Evolutionary conservation across 371 early-diverging fungal species (phyloP), one percentile per base, ranked within the genome.

Genomic region (Funneliformis caledonium): DNA sequence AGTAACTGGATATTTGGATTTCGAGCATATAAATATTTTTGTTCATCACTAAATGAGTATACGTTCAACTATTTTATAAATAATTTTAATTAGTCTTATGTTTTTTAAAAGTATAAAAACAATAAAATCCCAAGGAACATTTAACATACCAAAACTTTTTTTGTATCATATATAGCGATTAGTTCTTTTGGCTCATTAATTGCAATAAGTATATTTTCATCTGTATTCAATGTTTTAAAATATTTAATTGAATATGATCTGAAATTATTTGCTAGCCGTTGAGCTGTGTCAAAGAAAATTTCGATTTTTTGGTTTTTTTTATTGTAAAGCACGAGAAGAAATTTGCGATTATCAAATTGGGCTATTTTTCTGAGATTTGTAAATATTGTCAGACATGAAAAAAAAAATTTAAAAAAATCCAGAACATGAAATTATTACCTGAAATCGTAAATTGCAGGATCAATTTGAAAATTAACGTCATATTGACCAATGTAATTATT

Each of bases 171-270:
- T 11, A 78, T 69, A 11, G 72, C 78, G 4, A 78, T 50, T 48
- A 78, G 48, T 31, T 69, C 78, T 31, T 78, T 78, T n/a, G 69
- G 42, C 14, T 78, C 68, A 68, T 78, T 69, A 14, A 64, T 43
- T 0, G 78, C 78, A 19, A 72, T 45, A 47, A 68, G 78, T 33
- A 22, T 50, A 42, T 69, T 11, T 50, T 31, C 65, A 47, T 42
- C 50, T 0, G 14, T 19, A 50, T 69, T 42, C 0, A 78, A 48
- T 50, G 4, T 47, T 22, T 62, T 43, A 0, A 62, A 19, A 22
- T 64, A 12, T 78, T 37, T 60, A 42, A 37, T 22, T 72, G 64
- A 37, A 12, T 14, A 26, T 26, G 26, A 9, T 33, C 37, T 42
- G 67, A 78, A 10, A 26, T 11, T 48, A n/a, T 8, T 6, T n/a